These are phyloP conservation scores for Limnanthes douglasii DNA, from an alignment of 345 rosid genomes.

Conservation along the genomic window DNA sequence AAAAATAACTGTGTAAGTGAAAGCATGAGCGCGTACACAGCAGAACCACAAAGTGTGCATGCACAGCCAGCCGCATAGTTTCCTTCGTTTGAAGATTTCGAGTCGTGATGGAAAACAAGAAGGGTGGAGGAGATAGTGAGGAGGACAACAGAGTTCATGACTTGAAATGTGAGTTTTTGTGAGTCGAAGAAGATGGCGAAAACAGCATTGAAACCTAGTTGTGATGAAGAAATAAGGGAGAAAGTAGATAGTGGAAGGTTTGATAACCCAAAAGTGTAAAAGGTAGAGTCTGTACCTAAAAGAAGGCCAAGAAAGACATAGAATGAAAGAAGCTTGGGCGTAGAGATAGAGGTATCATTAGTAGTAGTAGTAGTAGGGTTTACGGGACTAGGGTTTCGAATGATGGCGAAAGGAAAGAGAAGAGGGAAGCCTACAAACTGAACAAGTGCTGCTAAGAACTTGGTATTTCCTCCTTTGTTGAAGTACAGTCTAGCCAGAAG, in stretches of 20 bases:
- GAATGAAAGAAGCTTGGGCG: conserved; percentile 13
- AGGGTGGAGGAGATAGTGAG: conserved; percentile 37
- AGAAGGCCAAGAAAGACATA: conserved; percentile 24
- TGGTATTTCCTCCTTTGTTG: conserved; percentile 50
- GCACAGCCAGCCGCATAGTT: conserved; percentile 28
- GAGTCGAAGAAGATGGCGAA: conserved; percentile 36
- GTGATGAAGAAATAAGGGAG: conserved; percentile 35
- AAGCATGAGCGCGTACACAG: conserved; percentile 25
- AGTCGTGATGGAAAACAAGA: conserved; percentile 27
- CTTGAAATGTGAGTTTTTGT: conserved; percentile 31
- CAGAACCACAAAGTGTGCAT: conserved; percentile 33
- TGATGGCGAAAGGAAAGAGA: conserved; percentile 13
- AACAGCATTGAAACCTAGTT: conserved; percentile 37
- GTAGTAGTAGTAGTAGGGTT: not conserved
- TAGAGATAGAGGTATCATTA: conserved; percentile 5
- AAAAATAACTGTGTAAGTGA: conserved; percentile 32
- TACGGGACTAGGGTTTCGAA: too few species aligned
- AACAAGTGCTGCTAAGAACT: conserved; percentile 52
- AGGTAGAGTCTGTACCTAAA: conserved; percentile 28
- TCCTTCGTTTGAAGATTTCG: conserved; percentile 11
- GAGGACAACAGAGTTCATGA: conserved; percentile 34
- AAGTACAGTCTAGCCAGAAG: conserved; percentile 35
- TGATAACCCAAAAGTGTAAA: conserved; percentile 39
- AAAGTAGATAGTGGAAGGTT: conserved; percentile 48
- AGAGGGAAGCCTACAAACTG: conserved; percentile 48